phyloP scores from a whole-genome alignment of 805 yeast species.

The Blastobotrys parvus region DNA sequence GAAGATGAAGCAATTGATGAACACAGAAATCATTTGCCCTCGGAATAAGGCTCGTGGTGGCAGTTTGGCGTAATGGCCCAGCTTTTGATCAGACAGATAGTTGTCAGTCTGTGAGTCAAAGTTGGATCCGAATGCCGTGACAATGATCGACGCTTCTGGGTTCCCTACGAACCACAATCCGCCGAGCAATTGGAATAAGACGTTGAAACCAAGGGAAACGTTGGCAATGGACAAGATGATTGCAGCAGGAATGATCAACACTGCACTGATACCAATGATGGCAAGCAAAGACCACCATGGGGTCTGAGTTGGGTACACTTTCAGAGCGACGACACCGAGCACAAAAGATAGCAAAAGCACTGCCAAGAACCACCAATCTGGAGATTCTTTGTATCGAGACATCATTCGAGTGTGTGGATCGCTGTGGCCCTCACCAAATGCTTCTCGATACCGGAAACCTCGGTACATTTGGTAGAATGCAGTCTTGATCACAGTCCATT shows the following conservation, averaged over 20 bases:
- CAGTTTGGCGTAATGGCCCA: constrained; percentile 50
- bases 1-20: constrained; percentile 29
- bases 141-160: constrained; percentile 44
- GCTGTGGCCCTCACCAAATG: constrained; percentile 3
- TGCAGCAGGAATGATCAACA: constrained; percentile 53
- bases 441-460: background rate
- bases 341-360: constrained; percentile 38
- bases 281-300: constrained; percentile 58
- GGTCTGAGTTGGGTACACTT: constrained; percentile 36
- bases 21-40: constrained; percentile 35
- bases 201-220: constrained; percentile 47
- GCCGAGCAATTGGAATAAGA: constrained; percentile 52
- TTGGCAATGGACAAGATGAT: constrained; percentile 55
- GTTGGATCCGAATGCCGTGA: constrained; percentile 36
- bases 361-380: constrained; percentile 61
- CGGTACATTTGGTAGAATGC: constrained; percentile 6
- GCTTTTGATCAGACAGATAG: constrained; percentile 48
- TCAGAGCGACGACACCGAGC: constrained; percentile 36
- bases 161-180: constrained; percentile 60
- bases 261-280: constrained; percentile 43
- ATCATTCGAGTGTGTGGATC: constrained; percentile 31
- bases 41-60: constrained; percentile 52
- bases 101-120: constrained; percentile 55
- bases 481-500: constrained; percentile 1
- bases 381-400: constrained; percentile 55